Base-by-base conservation (phyloP, 208 protist species). In the Blastocrithidia nonstop region DNA sequence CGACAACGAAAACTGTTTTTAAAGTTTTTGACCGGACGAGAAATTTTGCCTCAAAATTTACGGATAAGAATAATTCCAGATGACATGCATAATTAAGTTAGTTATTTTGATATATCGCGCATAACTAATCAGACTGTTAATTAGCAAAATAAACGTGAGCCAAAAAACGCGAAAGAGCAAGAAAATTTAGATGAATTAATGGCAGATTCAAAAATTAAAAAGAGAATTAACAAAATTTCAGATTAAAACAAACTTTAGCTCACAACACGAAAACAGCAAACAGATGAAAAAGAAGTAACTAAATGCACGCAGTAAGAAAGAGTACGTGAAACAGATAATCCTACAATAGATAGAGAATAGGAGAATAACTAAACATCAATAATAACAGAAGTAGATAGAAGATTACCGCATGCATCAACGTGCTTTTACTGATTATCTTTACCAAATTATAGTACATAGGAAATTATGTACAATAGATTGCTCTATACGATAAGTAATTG, bases 381-480 rank as follows among this genome's bases (percentile, higher is more conserved):
- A n/a, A n/a, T n/a, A n/a, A n/a, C 22, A 28, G 41, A 41, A 33
- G 72, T 84, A 28, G 91, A 96, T 63, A 50, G 71, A 23, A 65
- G 89, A n/a, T 68, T 97, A 11, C 92, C 94, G 16, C 73, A 95
- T 31, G 80, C 87, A 21, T 84, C 84, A 16, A 98, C 95, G 33
- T 98, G 95, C 64, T 97, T 97, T 65, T 97, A 96, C 52, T 94
- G 73, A 56, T 69, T 97, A 15, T 79, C 79, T 0, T 63, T 98
- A 31, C 94, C 95, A 16, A 40, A 60, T 11, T 98, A 98, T 67
- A 81, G 71, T 56, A 85, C 72, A 5, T 45, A 65, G 4, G 66
- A 78, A n/a, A 61, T 95, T 8, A 73, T 98, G 76, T 53, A 62
- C 24, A 64, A 91, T 41, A 95, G 82, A 54, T 52, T 98, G n/a